phyloP scores from a whole-genome alignment of 2,329 filamentous ascomycete genomes.

The Pyrenochaeta sp. region DNA sequence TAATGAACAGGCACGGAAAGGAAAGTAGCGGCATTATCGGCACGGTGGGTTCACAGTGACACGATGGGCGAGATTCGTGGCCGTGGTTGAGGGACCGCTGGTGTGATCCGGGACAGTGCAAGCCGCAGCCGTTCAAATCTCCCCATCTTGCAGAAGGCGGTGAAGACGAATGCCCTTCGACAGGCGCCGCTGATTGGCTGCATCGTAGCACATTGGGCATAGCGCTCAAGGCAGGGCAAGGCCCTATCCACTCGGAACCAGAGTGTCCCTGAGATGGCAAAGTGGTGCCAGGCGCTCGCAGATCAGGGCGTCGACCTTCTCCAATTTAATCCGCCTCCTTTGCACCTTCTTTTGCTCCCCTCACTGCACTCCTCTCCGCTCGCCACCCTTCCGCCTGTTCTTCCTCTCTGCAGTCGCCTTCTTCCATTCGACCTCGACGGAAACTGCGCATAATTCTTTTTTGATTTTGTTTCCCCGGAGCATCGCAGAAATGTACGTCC shows the following conservation, averaged over 20 bases:
- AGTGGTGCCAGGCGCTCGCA: slow-evolving; percentile 37
- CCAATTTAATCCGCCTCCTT: slow-evolving; percentile 41
- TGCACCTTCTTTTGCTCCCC: slow-evolving; percentile 22
- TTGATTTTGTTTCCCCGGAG: too few species aligned
- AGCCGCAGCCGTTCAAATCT: slow-evolving; percentile 27
- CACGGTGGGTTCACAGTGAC: slow-evolving; percentile 29
- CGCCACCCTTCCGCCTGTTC: slow-evolving; percentile 3
- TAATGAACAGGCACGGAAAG: not conserved
- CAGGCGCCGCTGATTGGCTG: slow-evolving; percentile 19
- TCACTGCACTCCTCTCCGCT: slow-evolving; percentile 20
- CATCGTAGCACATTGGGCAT: too few species aligned
- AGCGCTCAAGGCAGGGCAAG: too few species aligned
- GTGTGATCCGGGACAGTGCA: slow-evolving; percentile 21
- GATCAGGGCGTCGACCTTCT: slow-evolving; percentile 34
- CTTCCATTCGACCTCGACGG: slow-evolving; percentile 8
- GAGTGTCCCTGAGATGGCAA: slow-evolving; percentile 30
- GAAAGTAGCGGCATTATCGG: slow-evolving; percentile 14
- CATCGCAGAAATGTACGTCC: slow-evolving; percentile 32
- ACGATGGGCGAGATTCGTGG: slow-evolving; percentile 20
- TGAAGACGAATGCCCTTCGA: slow-evolving; percentile 20
- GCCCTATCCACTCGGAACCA: slow-evolving; percentile 25
- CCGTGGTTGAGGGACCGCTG: slow-evolving; percentile 9
- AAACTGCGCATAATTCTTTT: slow-evolving; percentile 3
- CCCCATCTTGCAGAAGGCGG: slow-evolving; percentile 26
- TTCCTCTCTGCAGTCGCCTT: slow-evolving; percentile 23